Conservation (phyloP, 2,329 filamentous ascomycete species). For the Colletotrichum horii region DNA sequence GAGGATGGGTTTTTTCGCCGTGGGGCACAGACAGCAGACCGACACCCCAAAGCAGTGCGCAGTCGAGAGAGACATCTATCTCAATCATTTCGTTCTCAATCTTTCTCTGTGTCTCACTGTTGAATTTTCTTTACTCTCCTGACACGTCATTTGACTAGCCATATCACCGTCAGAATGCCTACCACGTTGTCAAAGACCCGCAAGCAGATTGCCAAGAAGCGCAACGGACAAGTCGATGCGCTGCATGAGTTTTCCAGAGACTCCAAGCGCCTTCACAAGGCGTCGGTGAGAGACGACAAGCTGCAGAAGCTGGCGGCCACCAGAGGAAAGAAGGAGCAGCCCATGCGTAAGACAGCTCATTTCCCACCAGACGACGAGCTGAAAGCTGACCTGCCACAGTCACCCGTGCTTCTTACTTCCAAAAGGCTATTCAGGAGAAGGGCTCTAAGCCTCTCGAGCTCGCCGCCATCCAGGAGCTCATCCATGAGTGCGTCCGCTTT, state of each 20-base stretch:
- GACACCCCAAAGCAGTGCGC: not conserved
- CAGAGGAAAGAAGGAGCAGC: conserved; percentile 75
- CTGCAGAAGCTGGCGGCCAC: conserved; percentile 74
- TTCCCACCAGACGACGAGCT: not conserved
- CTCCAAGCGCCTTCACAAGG: conserved; percentile 79
- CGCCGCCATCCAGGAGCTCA: conserved; percentile 63
- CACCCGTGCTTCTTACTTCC: conserved; percentile 65
- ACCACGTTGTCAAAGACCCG: conserved; percentile 81
- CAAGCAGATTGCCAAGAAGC: conserved; percentile 91
- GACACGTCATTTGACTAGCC: not conserved
- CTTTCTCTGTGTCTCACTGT: not conserved
- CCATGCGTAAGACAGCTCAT: conserved; percentile 63
- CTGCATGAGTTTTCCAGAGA: conserved; percentile 91
- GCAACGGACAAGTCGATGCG: conserved; percentile 71
- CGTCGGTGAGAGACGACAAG: conserved; percentile 81
- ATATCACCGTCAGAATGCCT: conserved; percentile 64
- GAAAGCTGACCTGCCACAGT: conserved; percentile 25
- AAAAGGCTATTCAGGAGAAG: conserved; percentile 64
- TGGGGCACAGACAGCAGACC: conserved; percentile 8
- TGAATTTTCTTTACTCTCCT: not conserved
- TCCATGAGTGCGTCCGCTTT: conserved; percentile 58
- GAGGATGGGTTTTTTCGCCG: conserved; percentile 18
- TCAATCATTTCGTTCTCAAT: not conserved
- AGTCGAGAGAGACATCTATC: not conserved
- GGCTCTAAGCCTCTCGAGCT: conserved; percentile 55